Conservation (phyloP, 2,329 filamentous ascomycete species). For the Xylariomycetidae sp. region DNA sequence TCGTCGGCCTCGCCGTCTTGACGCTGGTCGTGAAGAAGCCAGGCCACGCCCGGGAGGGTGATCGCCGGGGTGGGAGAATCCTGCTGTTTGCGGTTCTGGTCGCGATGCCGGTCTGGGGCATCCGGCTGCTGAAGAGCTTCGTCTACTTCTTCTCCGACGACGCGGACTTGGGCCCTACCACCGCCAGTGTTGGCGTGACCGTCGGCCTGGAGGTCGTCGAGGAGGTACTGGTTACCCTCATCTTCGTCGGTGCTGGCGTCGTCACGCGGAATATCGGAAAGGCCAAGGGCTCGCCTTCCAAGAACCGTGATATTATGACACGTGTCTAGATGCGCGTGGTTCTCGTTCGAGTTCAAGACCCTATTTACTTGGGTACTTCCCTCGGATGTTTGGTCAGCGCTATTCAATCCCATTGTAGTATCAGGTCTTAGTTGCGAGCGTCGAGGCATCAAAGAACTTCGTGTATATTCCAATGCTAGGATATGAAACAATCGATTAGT, state of each 20-base stretch:
- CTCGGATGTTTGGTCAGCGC: too few species aligned
- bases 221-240: conserved; percentile 17
- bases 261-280: conserved; percentile 18
- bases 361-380: too few species aligned
- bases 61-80: conserved; percentile 3
- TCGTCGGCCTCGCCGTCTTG: conserved; percentile 7
- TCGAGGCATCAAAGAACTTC: too few species aligned
- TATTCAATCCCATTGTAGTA: too few species aligned
- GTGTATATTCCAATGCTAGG: too few species aligned
- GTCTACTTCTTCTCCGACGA: conserved; percentile 18
- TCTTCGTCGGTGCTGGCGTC: conserved; percentile 15
- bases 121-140: conserved; percentile 17
- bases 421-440: too few species aligned
- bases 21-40: conserved; percentile 1
- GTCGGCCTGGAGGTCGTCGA: conserved; percentile 18
- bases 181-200: conserved; percentile 13
- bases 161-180: conserved; percentile 14
- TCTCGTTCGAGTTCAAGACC: too few species aligned
- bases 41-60: not conserved
- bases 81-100: conserved; percentile 15
- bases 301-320: too few species aligned
- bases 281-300: too few species aligned
- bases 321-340: too few species aligned
- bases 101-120: conserved; percentile 17
- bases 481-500: too few species aligned